Evolutionary conservation across 2,329 filamentous ascomycete species (phyloP), one percentile per base, ranked within the genome.

Genomic region (Scopulariopsis brevicaulis): DNA sequence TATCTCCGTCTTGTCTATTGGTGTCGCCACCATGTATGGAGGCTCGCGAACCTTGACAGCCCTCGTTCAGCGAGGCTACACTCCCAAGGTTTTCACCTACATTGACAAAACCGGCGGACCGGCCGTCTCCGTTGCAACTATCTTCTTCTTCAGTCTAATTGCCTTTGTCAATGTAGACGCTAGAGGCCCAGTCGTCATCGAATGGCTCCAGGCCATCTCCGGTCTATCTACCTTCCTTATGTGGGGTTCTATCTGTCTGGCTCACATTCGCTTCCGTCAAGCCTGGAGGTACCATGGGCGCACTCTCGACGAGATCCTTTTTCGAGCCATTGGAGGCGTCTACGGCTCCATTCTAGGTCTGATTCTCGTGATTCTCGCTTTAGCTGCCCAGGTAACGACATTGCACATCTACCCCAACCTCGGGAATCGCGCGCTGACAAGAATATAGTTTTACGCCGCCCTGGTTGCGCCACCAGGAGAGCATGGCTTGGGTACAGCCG

Each of bases 151-250:
- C 60, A 77, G 76, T 20, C 70, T 68, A 6, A 70, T 82, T 1
- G 78, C 74, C 46, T 80, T 75, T 57, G 64, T 81, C 35, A 74
- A 73, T 59, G 66, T 76, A 1, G 70, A 68, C 4, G 69, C 76
- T 1, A 70, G 71, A 0, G 82, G 81, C 50, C 66, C 70, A 4
- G 68, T 72, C 0, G 77, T 86, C 14, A 85, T 87, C 58, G 76
- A 80, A 61, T 87, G 84, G 84, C 77, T 87, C 1, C 77, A 82
- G 28, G 80, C 84, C 6, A 72, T 87, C 12, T 85, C 83, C 2
- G 84, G 81, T 57, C 76, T 87, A 1, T 78, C 79, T 12, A 77
- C 81, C 25, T 75, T 87, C 51, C 86, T 86, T 68, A 81, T 82
- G 15, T 87, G 84, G 84, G 82, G 76, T 24, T 82, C 79, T 53